Base-by-base conservation (phyloP, 345 rosid species). In the Salix brachista region DNA sequence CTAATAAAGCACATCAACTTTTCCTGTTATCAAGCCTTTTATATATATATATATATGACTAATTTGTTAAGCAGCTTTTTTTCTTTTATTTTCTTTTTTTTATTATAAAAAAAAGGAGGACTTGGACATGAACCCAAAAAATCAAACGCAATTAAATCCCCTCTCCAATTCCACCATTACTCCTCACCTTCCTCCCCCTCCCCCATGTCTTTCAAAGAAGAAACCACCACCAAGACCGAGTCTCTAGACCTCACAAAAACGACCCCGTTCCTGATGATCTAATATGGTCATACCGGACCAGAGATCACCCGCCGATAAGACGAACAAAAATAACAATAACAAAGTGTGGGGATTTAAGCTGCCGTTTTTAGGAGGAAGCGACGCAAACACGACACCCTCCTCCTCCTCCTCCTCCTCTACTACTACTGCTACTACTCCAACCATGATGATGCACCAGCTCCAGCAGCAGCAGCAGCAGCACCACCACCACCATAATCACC, bases 271-370 rank as follows among this genome's bases (percentile, higher is more conserved):
- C 56, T 50, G 56, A 50, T 50, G 56, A 50, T 50, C 56, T 50
- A 50, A 50, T 17, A 92, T 91, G 98, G 92, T 92, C 19, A 78
- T 94, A 69, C 93, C 85, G 61, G 97, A 91, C 62, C 88, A 85
- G 48, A 88, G 87, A 21, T 50, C 21, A 17, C n/a, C 56, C 56
- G 56, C 56, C 21, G 56, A 50, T 50, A 50, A 50, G 6, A 50
- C 56, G 56, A 17, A 21, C 66, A 21, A 34, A 6, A 52, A 30
- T 23, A 28, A 9, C 48, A 56, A 14, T 64, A 80, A 68, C 69
- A 90, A 86, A 73, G 91, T 89, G 64, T 92, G 97, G 97, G 89
- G 92, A 25, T 80, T 94, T 77, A 94, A 90, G 90, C 78, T 90
- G 25, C 97, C 97, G n/a, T 94, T 94, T 80, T 85, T 5, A 50